Evolutionary conservation across 169 alveolate species (phyloP).

Genomic region (Fabrea salina): DNA sequence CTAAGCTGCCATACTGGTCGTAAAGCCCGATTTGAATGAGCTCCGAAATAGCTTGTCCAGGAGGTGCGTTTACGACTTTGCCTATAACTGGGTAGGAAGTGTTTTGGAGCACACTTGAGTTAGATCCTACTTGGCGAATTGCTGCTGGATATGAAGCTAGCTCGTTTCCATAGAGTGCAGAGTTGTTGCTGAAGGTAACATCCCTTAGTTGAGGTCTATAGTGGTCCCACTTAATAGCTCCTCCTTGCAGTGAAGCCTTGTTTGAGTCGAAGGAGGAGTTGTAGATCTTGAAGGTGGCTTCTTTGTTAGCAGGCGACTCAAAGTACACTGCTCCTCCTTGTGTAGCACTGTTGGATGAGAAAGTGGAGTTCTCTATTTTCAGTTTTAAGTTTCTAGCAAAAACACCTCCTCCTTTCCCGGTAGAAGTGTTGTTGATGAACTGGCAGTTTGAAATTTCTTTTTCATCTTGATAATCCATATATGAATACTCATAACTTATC

Average conservation of each 20-base stretch:
- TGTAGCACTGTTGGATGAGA: not conserved
- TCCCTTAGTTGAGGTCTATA: not conserved
- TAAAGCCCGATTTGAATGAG: not conserved
- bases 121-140: no score
- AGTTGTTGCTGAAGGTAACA: not conserved
- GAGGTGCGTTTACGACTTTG: no score
- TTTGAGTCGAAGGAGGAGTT: not conserved
- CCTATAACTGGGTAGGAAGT: no score
- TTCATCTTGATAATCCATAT: no score
- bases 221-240: conserved; percentile 19
- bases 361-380: not conserved
- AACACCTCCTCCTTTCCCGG: conserved; percentile 30
- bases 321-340: not conserved
- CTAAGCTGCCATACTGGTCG: not conserved
- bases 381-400: not conserved
- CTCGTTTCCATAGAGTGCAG: conserved; percentile 15
- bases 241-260: conserved; percentile 2
- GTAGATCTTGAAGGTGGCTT: not conserved
- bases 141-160: conserved; percentile 19
- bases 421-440: not conserved
- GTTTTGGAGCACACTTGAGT: no score
- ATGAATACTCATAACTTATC: no score
- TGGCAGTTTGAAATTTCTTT: not conserved
- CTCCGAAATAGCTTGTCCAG: not conserved
- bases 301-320: not conserved